phyloP scores from a whole-genome alignment of 345 rosid species.

The Gossypium herbaceum region DNA sequence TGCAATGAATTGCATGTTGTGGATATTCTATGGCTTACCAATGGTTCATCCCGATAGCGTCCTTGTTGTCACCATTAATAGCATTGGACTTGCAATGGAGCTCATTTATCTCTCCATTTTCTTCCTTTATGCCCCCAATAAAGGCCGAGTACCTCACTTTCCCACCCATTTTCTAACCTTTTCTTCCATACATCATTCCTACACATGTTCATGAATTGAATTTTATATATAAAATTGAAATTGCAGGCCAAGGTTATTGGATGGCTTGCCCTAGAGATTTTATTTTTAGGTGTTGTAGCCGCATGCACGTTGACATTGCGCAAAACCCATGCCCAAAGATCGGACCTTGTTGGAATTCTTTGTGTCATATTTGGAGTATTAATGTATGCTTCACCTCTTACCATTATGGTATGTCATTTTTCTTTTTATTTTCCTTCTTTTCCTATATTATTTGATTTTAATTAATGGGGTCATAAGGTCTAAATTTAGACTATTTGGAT shows the following conservation, averaged over 20 bases:
- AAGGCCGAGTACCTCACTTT: slow-evolving; percentile 16
- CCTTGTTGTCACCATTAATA: slow-evolving; percentile 43
- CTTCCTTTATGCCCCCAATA: slow-evolving; percentile 22
- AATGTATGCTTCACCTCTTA: slow-evolving; percentile 53
- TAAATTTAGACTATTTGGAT: background rate
- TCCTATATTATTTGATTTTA: background rate
- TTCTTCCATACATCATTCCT: background rate
- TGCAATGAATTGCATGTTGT: slow-evolving; percentile 42
- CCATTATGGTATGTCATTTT: slow-evolving; percentile 28
- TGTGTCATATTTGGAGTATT: slow-evolving; percentile 40
- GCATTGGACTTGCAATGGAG: slow-evolving; percentile 32
- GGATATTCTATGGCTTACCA: slow-evolving; percentile 55
- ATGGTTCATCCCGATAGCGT: slow-evolving; percentile 43
- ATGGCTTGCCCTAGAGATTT: slow-evolving; percentile 2
- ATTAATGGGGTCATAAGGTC: background rate
- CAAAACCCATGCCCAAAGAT: slow-evolving; percentile 18
- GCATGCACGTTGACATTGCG: slow-evolving; percentile 11
- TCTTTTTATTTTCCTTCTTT: too few species aligned
- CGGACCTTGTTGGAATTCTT: slow-evolving; percentile 43
- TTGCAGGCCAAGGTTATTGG: slow-evolving; percentile 17
- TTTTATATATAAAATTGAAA: background rate
- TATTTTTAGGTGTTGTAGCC: slow-evolving; percentile 12
- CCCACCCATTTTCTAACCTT: background rate
- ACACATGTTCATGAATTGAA: too few species aligned
- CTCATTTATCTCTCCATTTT: slow-evolving; percentile 24